These are phyloP conservation scores for Saprolegnia diclina DNA, from an alignment of 352 stramenopile genomes.

Conservation along the genomic window DNA sequence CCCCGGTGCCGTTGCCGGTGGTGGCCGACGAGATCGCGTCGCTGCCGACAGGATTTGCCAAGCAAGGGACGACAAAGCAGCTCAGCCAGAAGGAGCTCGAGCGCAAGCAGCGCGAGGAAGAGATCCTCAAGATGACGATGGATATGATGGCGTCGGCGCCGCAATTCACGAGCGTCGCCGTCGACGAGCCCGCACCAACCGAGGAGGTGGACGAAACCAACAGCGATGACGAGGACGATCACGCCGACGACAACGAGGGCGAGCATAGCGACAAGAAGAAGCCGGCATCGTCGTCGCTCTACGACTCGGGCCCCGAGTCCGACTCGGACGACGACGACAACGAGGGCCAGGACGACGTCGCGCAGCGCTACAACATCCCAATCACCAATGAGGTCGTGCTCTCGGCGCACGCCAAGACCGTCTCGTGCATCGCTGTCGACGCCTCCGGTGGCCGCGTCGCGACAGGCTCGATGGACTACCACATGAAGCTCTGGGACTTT, in stretches of 20 bases:
- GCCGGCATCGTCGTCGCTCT: background rate
- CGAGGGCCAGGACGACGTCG: constrained; percentile 46
- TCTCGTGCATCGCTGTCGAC: constrained; percentile 71
- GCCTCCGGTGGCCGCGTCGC: constrained; percentile 56
- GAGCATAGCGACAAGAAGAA: background rate
- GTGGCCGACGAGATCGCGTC: constrained; percentile 3
- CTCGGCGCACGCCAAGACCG: constrained; percentile 46
- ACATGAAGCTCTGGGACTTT: constrained; percentile 84
- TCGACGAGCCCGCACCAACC: background rate
- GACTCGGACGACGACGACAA: constrained; percentile 32
- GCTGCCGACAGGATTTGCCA: constrained; percentile 18
- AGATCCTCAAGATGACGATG: constrained; percentile 25
- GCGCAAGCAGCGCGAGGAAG: constrained; percentile 16
- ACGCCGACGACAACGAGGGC: constrained; percentile 25
- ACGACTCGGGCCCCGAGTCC: background rate
- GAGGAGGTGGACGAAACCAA: constrained; percentile 25
- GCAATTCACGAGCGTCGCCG: background rate
- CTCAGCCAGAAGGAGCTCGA: constrained; percentile 20
- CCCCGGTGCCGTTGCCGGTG: background rate
- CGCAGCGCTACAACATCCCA: constrained; percentile 57
- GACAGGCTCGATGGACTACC: constrained; percentile 78
- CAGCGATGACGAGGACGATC: constrained; percentile 26
- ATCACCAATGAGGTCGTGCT: constrained; percentile 67
- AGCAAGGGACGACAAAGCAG: constrained; percentile 2
- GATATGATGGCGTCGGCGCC: constrained; percentile 23